These are phyloP conservation scores for Citropsis articulata DNA, from an alignment of 345 rosid genomes.

Conservation along the genomic window DNA sequence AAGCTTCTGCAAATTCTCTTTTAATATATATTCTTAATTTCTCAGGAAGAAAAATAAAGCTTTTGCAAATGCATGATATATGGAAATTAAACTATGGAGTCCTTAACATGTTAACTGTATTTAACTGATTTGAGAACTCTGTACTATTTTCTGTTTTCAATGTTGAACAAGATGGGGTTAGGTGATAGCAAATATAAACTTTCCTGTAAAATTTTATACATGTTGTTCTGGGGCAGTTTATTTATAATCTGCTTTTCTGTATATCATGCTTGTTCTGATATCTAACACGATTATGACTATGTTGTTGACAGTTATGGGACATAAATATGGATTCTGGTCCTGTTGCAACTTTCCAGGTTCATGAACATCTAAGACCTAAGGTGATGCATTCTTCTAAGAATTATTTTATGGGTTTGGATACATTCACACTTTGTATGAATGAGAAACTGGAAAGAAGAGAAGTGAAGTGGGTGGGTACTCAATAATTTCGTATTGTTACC, in stretches of 20 bases:
- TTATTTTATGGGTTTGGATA: neutral
- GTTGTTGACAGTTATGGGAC: slow-evolving; percentile 70
- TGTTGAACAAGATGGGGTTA: neutral
- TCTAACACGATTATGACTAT: neutral
- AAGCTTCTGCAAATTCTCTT: neutral
- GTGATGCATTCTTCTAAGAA: slow-evolving; percentile 27
- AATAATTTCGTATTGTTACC: neutral
- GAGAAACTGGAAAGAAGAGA: slow-evolving; percentile 2
- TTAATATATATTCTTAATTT: neutral
- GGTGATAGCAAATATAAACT: neutral
- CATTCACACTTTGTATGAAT: slow-evolving; percentile 3
- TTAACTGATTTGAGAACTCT: neutral
- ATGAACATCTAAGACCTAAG: slow-evolving; percentile 85
- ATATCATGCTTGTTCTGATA: neutral
- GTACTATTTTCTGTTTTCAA: neutral
- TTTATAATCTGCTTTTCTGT: neutral
- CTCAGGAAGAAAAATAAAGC: neutral
- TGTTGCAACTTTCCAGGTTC: slow-evolving; percentile 89
- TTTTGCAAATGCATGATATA: neutral
- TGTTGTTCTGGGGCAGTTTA: neutral
- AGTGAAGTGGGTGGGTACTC: neutral
- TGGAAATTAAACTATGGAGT: neutral
- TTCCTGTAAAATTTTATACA: neutral
- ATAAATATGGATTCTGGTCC: slow-evolving; percentile 79
- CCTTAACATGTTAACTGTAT: neutral